Conservation (phyloP, 2,329 filamentous ascomycete genomes). For the Colletotrichum truncatum region DNA sequence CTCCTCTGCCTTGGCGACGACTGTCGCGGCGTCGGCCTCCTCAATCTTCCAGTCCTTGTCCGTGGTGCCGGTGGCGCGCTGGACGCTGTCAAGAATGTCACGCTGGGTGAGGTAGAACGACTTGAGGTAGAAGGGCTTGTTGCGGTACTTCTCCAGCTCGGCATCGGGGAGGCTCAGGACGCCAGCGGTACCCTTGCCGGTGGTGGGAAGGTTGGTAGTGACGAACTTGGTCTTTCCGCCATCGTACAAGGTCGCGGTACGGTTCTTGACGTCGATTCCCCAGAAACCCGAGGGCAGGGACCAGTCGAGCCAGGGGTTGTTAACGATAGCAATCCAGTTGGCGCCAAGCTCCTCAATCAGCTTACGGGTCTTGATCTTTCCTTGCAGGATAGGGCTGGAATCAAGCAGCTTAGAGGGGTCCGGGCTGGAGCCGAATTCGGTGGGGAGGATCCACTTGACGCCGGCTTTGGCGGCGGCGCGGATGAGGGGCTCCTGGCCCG, state of each 20-base stretch:
- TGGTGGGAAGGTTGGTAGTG: conserved; percentile 67
- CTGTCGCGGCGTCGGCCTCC: conserved; percentile 51
- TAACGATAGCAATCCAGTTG: conserved; percentile 42
- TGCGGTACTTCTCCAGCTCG: conserved; percentile 42
- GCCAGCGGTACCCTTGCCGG: conserved; percentile 48
- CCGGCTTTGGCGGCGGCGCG: conserved; percentile 63
- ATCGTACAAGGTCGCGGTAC: conserved; percentile 53
- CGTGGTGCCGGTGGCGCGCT: conserved; percentile 65
- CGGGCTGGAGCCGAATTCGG: conserved; percentile 50
- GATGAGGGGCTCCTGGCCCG: conserved; percentile 56
- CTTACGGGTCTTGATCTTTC: conserved; percentile 38
- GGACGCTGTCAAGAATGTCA: conserved; percentile 71
- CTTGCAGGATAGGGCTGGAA: conserved; percentile 32
- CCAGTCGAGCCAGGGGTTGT: conserved; percentile 44
- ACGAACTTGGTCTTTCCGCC: conserved; percentile 66
- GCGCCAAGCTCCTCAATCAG: conserved; percentile 41
- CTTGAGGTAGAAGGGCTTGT: conserved; percentile 60
- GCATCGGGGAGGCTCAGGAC: conserved; percentile 50
- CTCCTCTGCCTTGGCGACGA: conserved; percentile 56
- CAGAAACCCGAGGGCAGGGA: conserved; percentile 38
- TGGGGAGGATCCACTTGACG: conserved; percentile 65
- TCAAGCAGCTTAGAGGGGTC: conserved; percentile 33
- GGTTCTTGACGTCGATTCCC: conserved; percentile 41
- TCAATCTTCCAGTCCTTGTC: conserved; percentile 65
- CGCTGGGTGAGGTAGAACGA: conserved; percentile 69